Conservation (phyloP, 2,329 filamentous ascomycete genomes). For the Pseudogymnoascus sp. region DNA sequence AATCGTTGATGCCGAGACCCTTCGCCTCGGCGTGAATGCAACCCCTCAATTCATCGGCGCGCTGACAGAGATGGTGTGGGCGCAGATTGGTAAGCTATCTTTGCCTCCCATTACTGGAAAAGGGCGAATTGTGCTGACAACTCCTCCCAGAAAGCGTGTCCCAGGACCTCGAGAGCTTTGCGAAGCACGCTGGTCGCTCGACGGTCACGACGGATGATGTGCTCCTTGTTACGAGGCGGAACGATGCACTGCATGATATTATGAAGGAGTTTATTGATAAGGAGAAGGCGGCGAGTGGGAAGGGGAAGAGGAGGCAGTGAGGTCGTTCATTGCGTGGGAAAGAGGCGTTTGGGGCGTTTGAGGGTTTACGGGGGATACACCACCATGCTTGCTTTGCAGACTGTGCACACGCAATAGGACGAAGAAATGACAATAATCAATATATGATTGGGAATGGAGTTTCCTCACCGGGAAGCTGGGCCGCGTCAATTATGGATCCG, state of each 20-base stretch:
- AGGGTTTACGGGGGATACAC: background rate
- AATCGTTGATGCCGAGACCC: conserved; percentile 79
- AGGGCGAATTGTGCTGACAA: background rate
- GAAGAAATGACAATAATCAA: background rate
- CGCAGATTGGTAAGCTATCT: conserved; percentile 63
- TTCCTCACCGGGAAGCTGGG: background rate
- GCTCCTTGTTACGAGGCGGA: conserved; percentile 76
- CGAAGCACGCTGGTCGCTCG: conserved; percentile 71
- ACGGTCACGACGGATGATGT: conserved; percentile 84
- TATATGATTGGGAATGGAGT: background rate
- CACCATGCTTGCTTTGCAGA: background rate
- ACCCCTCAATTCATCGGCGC: conserved; percentile 87
- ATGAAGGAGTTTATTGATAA: conserved; percentile 63
- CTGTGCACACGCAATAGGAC: background rate
- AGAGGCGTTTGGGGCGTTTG: background rate
- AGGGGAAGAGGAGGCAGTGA: conserved; percentile 13
- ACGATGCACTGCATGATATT: conserved; percentile 74
- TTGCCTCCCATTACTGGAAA: background rate
- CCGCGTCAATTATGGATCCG: no score
- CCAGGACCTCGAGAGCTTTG: conserved; percentile 58
- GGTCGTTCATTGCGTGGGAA: background rate
- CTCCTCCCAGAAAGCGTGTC: conserved; percentile 42
- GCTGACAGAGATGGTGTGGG: conserved; percentile 79
- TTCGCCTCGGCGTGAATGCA: conserved; percentile 70
- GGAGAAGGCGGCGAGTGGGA: conserved; percentile 40